Evolutionary conservation across 805 yeast genomes (phyloP).

Genomic region (Yarrowia osloensis): DNA sequence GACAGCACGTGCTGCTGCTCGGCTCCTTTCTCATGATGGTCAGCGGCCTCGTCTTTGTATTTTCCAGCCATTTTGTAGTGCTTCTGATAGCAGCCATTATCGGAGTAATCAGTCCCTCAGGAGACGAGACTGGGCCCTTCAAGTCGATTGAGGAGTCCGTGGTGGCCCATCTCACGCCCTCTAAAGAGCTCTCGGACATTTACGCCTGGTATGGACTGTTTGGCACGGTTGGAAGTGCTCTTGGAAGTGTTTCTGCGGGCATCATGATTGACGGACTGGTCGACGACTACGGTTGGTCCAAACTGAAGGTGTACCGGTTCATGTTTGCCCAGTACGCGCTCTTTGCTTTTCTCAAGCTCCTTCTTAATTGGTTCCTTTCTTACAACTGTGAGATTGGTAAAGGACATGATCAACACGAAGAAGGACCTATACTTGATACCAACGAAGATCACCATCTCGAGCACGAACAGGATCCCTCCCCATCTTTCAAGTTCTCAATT

Average conservation of each 20-base stretch:
- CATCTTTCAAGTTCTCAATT: neutral
- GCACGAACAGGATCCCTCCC: neutral
- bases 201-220: constrained; percentile 59
- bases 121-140: constrained; percentile 62
- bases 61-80: constrained; percentile 42
- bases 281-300: constrained; percentile 38
- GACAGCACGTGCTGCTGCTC: constrained; percentile 46
- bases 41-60: constrained; percentile 49
- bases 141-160: constrained; percentile 58
- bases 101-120: constrained; percentile 58
- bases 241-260: constrained; percentile 51
- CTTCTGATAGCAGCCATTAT: constrained; percentile 47
- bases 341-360: constrained; percentile 54
- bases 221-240: constrained; percentile 51
- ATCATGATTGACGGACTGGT: constrained; percentile 38
- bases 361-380: constrained; percentile 49
- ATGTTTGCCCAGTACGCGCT: constrained; percentile 59
- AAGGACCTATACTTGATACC: no score
- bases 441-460: neutral
- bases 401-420: no score
- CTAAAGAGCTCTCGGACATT: constrained; percentile 52
- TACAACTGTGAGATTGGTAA: constrained; percentile 47
- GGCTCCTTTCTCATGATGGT: constrained; percentile 49
- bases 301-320: constrained; percentile 53
- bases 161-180: constrained; percentile 50